Evolutionary conservation across 176 grass and related monocot species (phyloP), one percentile per base, ranked within the genome.

Genomic region (Oryza rufipogon): DNA sequence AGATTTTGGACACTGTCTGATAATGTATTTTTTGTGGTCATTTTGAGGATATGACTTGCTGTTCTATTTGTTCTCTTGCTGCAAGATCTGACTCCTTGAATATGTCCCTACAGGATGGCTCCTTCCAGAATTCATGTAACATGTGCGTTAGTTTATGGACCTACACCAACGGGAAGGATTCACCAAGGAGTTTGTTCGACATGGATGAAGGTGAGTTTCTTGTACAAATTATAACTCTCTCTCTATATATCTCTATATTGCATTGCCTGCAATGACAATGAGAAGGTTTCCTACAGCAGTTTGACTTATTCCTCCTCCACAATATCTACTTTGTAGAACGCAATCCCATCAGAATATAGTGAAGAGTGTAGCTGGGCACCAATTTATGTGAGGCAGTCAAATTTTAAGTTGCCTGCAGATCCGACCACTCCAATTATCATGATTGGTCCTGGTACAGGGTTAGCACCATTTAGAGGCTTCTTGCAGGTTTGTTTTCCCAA

Each of bases 391-490:
- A 90, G 96, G 66, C 93, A 92, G 42, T 98, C 96, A 45, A 98
- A 98, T 81, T 98, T 98, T 84, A 98, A 73, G 81, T 78, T 98
- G 26, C 96, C 96, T 58, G 60, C 87, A 44, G 91, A 95, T 81
- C 89, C 81, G 20, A 87, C 91, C 64, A 69, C 87, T 76, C 96
- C 93, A 11, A 90, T 98, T 82, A 95, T 98, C 69, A 95, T 98
- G 96, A 98, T 98, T 92, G 96, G 96, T 84, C 96, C 96, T 68
- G 93, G 96, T 46, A 98, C 96, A 52, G 96, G 93, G 63, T 54
- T 98, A 66, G 96, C 96, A 7, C 96, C 96, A 64, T 98, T 98
- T 89, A 93, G 93, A 78, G 96, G 96, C 46, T 98, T 98, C 89
- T 89, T 98, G 73, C 96, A 98, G 96, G 96, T 98, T 91, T 77